These are phyloP conservation scores for Epithemia pelagica DNA, from an alignment of 108 stramenopile genomes.

Conservation along the genomic window DNA sequence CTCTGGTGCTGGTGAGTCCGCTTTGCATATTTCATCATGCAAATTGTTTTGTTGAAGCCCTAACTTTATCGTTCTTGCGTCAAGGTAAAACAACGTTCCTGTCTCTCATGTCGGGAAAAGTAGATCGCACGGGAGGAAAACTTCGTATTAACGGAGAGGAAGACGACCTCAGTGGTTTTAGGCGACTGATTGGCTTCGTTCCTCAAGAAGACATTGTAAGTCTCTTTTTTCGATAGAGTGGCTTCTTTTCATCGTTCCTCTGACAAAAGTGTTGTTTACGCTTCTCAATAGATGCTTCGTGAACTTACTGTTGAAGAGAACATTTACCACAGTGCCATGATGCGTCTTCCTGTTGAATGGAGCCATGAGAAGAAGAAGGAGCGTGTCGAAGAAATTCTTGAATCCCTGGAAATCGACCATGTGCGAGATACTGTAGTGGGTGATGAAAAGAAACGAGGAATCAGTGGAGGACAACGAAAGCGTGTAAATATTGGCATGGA, in stretches of 20 bases:
- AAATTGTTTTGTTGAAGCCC: too few relatives aligned
- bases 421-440: conserved; percentile 63
- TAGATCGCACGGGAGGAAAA: conserved; percentile 25
- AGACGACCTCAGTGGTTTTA: conserved; percentile 6
- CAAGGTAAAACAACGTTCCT: conserved; percentile 6
- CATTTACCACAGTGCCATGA: not conserved
- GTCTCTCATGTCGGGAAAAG: conserved; percentile 2
- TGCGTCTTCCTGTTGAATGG: not conserved
- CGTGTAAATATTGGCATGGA: conserved; percentile 5
- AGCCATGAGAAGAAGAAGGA: conserved; percentile 4
- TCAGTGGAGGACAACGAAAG: conserved; percentile 47
- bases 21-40: too few relatives aligned
- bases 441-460: conserved; percentile 50
- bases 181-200: conserved; percentile 31
- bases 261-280: too few relatives aligned
- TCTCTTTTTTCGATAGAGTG: not conserved
- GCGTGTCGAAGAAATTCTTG: conserved; percentile 20
- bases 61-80: too few relatives aligned
- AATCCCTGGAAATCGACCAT: conserved; percentile 42
- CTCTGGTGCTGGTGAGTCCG: conserved; percentile 12
- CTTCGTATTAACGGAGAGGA: conserved; percentile 40
- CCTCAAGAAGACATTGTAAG: conserved; percentile 39
- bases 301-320: conserved; percentile 30
- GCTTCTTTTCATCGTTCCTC: not conserved
- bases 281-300: conserved; percentile 12